Evolutionary conservation across 148 eudicot species (phyloP).

Genomic region (Persicaria maculosa): DNA sequence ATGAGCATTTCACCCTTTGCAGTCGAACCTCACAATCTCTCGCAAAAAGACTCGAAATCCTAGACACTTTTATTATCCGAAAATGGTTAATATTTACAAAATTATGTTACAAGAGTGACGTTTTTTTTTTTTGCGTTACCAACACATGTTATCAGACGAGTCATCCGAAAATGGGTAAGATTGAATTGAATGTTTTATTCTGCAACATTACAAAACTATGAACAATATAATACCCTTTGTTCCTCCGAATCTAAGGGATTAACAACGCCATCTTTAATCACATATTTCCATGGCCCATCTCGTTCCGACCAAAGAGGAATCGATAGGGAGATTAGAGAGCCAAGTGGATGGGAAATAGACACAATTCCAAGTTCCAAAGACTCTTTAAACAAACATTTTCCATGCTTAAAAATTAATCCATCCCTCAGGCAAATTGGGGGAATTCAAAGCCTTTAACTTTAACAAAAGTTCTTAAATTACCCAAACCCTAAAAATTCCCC

Average conservation of each 20-base stretch:
- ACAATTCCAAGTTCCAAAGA: conserved; percentile 7
- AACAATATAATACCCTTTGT: neutral
- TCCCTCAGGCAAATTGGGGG: neutral
- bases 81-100: too few relatives aligned
- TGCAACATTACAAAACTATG: too few relatives aligned
- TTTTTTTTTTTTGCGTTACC: too few relatives aligned
- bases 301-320: neutral
- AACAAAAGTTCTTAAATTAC: neutral
- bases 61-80: too few relatives aligned
- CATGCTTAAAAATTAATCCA: neutral
- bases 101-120: too few relatives aligned
- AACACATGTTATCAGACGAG: too few relatives aligned
- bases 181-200: too few relatives aligned
- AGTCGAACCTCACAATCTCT: too few relatives aligned
- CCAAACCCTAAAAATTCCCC: neutral
- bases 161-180: too few relatives aligned
- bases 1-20: too few relatives aligned
- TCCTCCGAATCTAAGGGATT: neutral
- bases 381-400: neutral
- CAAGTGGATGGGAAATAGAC: neutral
- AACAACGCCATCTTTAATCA: neutral
- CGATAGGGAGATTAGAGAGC: neutral
- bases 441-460: neutral
- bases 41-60: too few relatives aligned
- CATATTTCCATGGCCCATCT: conserved; percentile 6